Base-by-base conservation (phyloP, 306 rosid species). In the Fragaria iinumae region DNA sequence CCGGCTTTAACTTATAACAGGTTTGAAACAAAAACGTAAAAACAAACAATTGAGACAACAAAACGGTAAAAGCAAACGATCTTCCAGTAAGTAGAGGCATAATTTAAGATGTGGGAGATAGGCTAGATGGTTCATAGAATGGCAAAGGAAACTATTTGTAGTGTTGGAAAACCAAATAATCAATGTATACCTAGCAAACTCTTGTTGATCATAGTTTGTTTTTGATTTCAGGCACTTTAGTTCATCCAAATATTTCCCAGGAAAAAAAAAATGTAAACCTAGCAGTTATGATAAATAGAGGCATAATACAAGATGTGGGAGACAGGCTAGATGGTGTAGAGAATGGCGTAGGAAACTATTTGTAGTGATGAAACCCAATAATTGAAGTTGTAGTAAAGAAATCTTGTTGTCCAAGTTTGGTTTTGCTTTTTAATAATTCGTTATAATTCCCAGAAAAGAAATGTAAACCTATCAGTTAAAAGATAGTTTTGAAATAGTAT, bases 141-240 rank as follows among this genome's bases (percentile, higher is more conserved):
- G 52, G 56, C 27, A 53, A 48, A 52, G 23, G 43, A 60, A 80
- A 76, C 47, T 43, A 71, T 10, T 75, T 47, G 34, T 59, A 71
- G 38, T 29, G 63, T 43, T 39, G 47, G 74, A 83, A 53, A 60
- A 70, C 71, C 48, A 64, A 38, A 69, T 18, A 16, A 81, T 53
- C 17, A 48, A 36, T 36, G 72, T 41, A 38, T 49, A 45, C 53
- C 72, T 38, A 41, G 38, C 20, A 53, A 75, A 73, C 32, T 60
- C n/a, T 60, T 27, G 6, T 27, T 60, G 39, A 0, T 60, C 18
- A 17, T 7, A 60, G 67, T 11, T 60, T 12, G 39, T 29, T 2
- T 60, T 60, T 60, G 38, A 18, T 60, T 11, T 27, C 36, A 11
- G 36, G 38, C 57, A 11, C 17, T 11, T 59, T 60, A 23, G 10